A percentile compares a stretch with the other conserved stretches of the same genome.
Evolutionary conservation across 116 monocot genomes (phyloP).

Genomic region (Thalassia testudinum): DNA sequence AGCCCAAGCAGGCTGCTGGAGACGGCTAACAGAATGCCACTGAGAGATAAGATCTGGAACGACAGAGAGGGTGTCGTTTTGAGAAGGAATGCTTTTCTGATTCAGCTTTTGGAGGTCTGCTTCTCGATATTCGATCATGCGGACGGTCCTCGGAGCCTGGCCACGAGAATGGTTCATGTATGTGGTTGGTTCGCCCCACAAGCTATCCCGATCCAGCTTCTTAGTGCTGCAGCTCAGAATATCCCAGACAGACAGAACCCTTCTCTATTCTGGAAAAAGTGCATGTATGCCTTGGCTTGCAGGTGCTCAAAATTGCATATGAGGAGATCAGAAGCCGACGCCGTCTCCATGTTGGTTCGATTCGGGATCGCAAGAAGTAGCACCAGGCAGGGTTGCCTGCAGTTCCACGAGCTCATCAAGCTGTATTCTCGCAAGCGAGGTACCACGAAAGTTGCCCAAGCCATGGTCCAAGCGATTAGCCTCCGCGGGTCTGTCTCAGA

Average conservation of each 20-base stretch:
- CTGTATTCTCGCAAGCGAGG: slow-evolving; percentile 56
- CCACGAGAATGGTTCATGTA: slow-evolving; percentile 72
- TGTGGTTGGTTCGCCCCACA: slow-evolving; percentile 73
- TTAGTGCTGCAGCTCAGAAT: slow-evolving; percentile 65
- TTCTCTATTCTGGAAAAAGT: slow-evolving; percentile 30
- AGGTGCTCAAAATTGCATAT: slow-evolving; percentile 18
- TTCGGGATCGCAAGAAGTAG: slow-evolving; percentile 64
- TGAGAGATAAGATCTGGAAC: slow-evolving; percentile 27
- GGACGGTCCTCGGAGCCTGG: slow-evolving; percentile 64
- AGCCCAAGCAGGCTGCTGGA: slow-evolving; percentile 79
- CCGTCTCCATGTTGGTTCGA: slow-evolving; percentile 57
- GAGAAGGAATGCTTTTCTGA: slow-evolving; percentile 28
- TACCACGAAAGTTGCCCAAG: slow-evolving; percentile 31
- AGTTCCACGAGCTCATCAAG: slow-evolving; percentile 66
- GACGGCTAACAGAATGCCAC: slow-evolving; percentile 58
- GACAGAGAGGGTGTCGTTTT: slow-evolving; percentile 11
- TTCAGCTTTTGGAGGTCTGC: slow-evolving; percentile 78
- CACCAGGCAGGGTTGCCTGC: slow-evolving; percentile 31
- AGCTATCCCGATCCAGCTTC: slow-evolving; percentile 39
- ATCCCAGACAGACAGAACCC: slow-evolving; percentile 36
- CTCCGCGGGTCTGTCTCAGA: slow-evolving; percentile 47
- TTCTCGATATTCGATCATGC: slow-evolving; percentile 93
- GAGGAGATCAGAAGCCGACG: slow-evolving; percentile 55
- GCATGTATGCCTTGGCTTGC: slow-evolving; percentile 21
- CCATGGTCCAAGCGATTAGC: slow-evolving; percentile 47